Evolutionary conservation across 306 rosid species (phyloP), one percentile per base, ranked within the genome.

Genomic region (Fagus sylvatica): DNA sequence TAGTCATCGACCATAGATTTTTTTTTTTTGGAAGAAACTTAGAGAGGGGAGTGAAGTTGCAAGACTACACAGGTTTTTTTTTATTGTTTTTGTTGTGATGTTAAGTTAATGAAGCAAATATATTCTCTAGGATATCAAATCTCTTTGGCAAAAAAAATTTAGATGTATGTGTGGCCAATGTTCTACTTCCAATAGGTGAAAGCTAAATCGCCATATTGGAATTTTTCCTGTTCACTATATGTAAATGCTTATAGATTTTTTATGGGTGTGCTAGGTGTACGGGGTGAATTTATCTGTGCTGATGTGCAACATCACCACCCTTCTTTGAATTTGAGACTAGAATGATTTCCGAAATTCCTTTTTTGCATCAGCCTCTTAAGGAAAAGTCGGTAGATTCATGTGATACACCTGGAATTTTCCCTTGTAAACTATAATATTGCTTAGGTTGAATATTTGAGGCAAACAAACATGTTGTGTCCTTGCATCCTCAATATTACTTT

Each of bases 401-500:
- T 61, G 17, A 61, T 32, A 33, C n/a, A 32, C 40, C 36, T 60
- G 13, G 67, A 36, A 60, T 60, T 60, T 33, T 30, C 17, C 17
- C 33, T 60, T 32, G 2, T 32, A 32, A 30, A 60, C 40, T 30
- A 12, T 60, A 60, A 32, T 30, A 30, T 7, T 60, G 3, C 41
- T 6, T 33, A 64, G 16, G 69, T 64, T 16, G 69, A 64, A 64
- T 16, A 64, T 37, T 64, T 41, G 3, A 33, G 46, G 69, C 42
- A 34, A 64, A 36, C 48, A 6, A 65, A 7, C 70, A 65, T 65
- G 28, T 57, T 65, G 12, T 9, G 6, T 75, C 65, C 76, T 37
- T 72, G 55, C 30, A 72, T 64, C 41, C 55, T 69, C 64, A 68
- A 68, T 22, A 46, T 76, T 57, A 71, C 66, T 73, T 74, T 75